A percentile compares a stretch with the other conserved stretches of the same genome.
These are phyloP conservation scores for Alternaria angustiovoidea DNA, from an alignment of 2,329 filamentous ascomycete species.

Conservation along the genomic window DNA sequence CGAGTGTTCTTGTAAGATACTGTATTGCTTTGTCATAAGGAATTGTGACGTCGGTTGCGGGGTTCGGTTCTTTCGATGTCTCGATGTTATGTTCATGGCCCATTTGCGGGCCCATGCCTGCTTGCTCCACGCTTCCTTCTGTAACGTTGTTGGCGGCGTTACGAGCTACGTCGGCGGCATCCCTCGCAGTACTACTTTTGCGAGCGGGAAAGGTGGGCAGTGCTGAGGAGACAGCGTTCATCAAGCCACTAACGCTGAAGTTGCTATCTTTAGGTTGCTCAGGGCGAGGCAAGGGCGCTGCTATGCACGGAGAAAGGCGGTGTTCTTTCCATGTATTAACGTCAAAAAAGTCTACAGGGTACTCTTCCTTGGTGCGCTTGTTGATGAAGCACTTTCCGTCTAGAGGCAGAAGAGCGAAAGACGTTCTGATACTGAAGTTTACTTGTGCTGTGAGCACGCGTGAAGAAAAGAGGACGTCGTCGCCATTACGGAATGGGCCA, in stretches of 20 bases:
- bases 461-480: conserved; percentile 87
- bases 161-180: conserved; percentile 31
- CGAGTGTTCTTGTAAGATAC: conserved; percentile 79
- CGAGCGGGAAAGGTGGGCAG: conserved; percentile 50
- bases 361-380: conserved; percentile 79
- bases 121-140: conserved; percentile 38
- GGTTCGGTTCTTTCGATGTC: conserved; percentile 32
- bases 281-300: conserved; percentile 69
- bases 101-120: conserved; percentile 60
- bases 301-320: conserved; percentile 78
- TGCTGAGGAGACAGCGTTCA: conserved; percentile 58
- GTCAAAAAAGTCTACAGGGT: conserved; percentile 85
- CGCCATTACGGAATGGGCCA: conserved; percentile 88
- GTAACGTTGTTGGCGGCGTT: conserved; percentile 38
- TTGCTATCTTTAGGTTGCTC: conserved; percentile 42
- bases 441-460: conserved; percentile 90
- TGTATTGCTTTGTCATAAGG: conserved; percentile 63
- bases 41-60: conserved; percentile 59
- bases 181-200: conserved; percentile 36
- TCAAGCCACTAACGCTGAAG: conserved; percentile 54
- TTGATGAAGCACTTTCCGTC: conserved; percentile 89
- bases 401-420: conserved; percentile 83
- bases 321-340: conserved; percentile 80
- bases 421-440: conserved; percentile 89
- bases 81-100: conserved; percentile 42